Base-by-base conservation (phyloP, 164 flowering plant genomes). In the Piper betle region DNA sequence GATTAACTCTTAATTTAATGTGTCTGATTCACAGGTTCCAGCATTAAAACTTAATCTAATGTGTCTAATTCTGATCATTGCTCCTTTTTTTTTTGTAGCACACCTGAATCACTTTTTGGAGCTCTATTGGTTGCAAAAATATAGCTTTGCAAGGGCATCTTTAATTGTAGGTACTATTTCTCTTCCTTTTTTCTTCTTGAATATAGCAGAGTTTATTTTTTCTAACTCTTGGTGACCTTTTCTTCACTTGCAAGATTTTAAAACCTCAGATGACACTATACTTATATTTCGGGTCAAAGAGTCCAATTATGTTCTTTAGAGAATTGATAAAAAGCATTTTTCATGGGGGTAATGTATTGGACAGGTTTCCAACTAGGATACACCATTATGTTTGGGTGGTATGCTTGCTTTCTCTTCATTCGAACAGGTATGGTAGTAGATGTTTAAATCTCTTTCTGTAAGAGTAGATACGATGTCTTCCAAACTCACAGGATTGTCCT, bases 321-420 rank as follows among this genome's bases (percentile, higher is more conserved):
- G 6, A 37, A 37, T 52, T 53, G n/a, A 52, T 20, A 38, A 52
- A 12, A 38, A 17, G 33, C 64, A 20, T 38, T 8, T 40, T 20
- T 41, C 59, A 39, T 63, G 25, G 37, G 15, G 12, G 37, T 19
- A 41, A 13, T 39, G 19, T 65, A 3, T 54, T 56, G 63, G 42
- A 60, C 79, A 94, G 99, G 96, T 75, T 77, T 84, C 64, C 97
- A 94, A 80, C 93, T 90, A 71, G 84, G 91, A 53, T 94, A 88
- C 78, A 91, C 99, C 15, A 79, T 88, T 55, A 62, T 91, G 62
- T 94, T 91, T 79, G 99, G 99, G 46, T 80, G 78, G 5, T 90
- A 87, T 81, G 97, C 96, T 4, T 80, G 96, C 40, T 88, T 94
- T 76, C 85, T 94, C 55, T 84, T 85, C 74, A 73, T 88, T 62